Evolutionary conservation across 768 basidiomycete genomes (phyloP).

Genomic region (Naematelia aurantialba): DNA sequence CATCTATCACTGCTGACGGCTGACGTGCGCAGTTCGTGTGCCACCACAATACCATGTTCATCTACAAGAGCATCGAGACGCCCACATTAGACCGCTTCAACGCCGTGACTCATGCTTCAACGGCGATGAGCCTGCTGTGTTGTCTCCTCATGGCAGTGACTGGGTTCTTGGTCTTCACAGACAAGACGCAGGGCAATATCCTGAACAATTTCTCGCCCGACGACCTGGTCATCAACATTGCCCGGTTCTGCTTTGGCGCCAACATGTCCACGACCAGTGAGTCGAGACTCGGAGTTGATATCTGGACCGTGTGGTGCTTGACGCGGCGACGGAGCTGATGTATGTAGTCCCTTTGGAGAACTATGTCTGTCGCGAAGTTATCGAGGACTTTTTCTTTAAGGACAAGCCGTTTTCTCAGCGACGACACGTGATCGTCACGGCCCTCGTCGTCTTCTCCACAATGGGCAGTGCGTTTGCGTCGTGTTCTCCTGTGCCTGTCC

Average conservation of each 20-base stretch:
- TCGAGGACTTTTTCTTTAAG: constrained; percentile 94
- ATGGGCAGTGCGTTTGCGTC: constrained; percentile 65
- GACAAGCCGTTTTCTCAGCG: constrained; percentile 75
- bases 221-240: constrained; percentile 89
- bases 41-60: constrained; percentile 94
- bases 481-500: neutral
- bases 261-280: constrained; percentile 92
- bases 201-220: constrained; percentile 86
- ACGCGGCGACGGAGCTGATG: neutral
- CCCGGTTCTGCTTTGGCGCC: constrained; percentile 85
- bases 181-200: constrained; percentile 86
- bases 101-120: constrained; percentile 87
- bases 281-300: too few relatives aligned
- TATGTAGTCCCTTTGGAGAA: constrained; percentile 72
- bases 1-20: neutral
- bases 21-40: constrained; percentile 72
- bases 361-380: constrained; percentile 96
- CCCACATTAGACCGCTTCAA: constrained; percentile 94
- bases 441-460: constrained; percentile 70
- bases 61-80: constrained; percentile 86
- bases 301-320: neutral
- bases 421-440: constrained; percentile 87
- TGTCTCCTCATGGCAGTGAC: constrained; percentile 79
- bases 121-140: constrained; percentile 73
- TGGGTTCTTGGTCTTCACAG: constrained; percentile 82